These are phyloP conservation scores for Clonostachys chloroleuca DNA, from an alignment of 2,329 filamentous ascomycete species.

Conservation along the genomic window DNA sequence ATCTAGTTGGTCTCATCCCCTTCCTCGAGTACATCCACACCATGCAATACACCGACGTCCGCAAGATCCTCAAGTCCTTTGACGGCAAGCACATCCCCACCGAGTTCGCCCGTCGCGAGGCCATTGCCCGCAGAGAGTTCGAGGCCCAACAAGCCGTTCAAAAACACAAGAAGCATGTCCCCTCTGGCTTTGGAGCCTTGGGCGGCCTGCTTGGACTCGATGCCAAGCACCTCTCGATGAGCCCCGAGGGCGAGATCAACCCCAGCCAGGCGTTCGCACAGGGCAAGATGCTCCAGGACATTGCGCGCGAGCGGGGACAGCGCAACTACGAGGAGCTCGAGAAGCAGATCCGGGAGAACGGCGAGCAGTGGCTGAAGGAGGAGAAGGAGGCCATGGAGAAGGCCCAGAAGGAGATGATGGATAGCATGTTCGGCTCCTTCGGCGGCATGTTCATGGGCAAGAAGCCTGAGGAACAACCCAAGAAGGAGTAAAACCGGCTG, in stretches of 20 bases:
- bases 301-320: conserved; percentile 87
- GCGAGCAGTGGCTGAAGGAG: conserved; percentile 93
- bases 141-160: conserved; percentile 70
- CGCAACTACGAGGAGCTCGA: conserved; percentile 87
- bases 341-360: conserved; percentile 87
- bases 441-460: conserved; percentile 15
- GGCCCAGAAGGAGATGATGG: conserved; percentile 84
- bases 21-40: conserved; percentile 97
- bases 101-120: conserved; percentile 87
- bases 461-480: conserved; percentile 1
- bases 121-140: conserved; percentile 79
- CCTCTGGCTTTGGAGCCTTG: conserved; percentile 63
- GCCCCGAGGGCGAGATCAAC: conserved; percentile 62
- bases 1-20: conserved; percentile 83
- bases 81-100: conserved; percentile 83
- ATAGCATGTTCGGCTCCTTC: conserved; percentile 82
- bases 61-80: conserved; percentile 81
- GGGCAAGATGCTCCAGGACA: conserved; percentile 96
- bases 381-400: conserved; percentile 87
- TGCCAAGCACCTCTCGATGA: conserved; percentile 56
- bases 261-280: conserved; percentile 76
- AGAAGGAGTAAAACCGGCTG: conserved; percentile 4
- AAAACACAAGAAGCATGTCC: conserved; percentile 37
- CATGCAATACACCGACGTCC: conserved; percentile 86
- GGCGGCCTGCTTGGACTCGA: conserved; percentile 76